Evolutionary conservation across 2,329 filamentous ascomycete species (phyloP).

Genomic region (Ceratocystis smalleyi): DNA sequence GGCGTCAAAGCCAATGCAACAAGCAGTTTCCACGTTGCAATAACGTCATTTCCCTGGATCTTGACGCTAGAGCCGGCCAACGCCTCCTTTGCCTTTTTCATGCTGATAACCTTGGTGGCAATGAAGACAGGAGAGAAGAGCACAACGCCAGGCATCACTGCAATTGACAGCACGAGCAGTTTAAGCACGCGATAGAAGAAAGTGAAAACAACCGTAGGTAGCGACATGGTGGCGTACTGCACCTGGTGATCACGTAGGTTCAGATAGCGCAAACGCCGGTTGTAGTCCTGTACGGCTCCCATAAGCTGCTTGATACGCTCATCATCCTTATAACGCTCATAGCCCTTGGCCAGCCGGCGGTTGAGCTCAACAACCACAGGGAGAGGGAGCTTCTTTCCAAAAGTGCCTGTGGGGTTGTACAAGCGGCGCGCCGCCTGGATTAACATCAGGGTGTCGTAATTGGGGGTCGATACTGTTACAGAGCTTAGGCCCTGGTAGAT

Average conservation of each 20-base stretch:
- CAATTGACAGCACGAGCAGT: conserved; percentile 58
- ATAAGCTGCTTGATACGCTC: conserved; percentile 63
- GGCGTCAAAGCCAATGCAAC: conserved; percentile 76
- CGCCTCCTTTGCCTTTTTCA: conserved; percentile 67
- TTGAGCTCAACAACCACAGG: conserved; percentile 91
- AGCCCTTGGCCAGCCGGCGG: conserved; percentile 75
- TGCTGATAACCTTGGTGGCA: conserved; percentile 66
- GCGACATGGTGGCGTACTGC: conserved; percentile 72
- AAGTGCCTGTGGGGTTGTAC: conserved; percentile 56
- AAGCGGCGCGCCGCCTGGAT: conserved; percentile 86
- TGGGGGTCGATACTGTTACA: conserved; percentile 81
- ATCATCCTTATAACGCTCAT: conserved; percentile 83
- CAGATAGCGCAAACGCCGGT: conserved; percentile 68
- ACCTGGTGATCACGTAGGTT: conserved; percentile 90
- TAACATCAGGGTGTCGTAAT: conserved; percentile 93
- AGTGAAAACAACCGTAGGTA: conserved; percentile 56
- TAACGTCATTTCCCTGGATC: conserved; percentile 73
- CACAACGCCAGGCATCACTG: conserved; percentile 70
- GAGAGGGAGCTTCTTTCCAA: conserved; percentile 81
- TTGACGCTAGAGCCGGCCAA: conserved; percentile 78
- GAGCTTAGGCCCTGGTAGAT: conserved; percentile 73
- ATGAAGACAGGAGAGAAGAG: conserved; percentile 84
- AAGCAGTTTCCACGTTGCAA: conserved; percentile 86
- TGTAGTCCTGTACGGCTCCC: conserved; percentile 67
- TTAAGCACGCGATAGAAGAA: conserved; percentile 70